Conservation (phyloP, 176 grass and related monocot genomes). For the Ampelocalamus luodianensis region DNA sequence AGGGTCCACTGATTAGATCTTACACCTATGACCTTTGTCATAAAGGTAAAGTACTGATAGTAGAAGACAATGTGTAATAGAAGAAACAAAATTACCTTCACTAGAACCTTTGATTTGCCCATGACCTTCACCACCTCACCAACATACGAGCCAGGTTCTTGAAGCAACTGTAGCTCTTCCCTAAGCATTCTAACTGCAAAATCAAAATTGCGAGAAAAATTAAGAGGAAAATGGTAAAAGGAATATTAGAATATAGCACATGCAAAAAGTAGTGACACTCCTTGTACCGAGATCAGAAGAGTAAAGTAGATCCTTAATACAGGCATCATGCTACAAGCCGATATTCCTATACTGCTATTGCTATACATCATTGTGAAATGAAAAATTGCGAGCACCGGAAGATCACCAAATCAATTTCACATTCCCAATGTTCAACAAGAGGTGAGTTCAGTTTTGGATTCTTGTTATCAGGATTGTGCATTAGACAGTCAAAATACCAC, state of each 20-base stretch:
- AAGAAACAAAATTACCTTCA: constrained; percentile 63
- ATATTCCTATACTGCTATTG: neutral
- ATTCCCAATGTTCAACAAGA: neutral
- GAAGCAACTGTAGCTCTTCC: constrained; percentile 94
- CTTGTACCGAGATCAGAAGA: neutral
- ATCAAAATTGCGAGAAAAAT: constrained; percentile 12
- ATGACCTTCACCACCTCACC: constrained; percentile 98
- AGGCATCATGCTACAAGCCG: neutral
- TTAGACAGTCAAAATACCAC: neutral
- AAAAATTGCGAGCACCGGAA: neutral
- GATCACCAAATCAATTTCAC: neutral
- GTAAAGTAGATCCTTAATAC: neutral
- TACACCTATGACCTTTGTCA: neutral
- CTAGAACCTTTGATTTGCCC: constrained; percentile 96
- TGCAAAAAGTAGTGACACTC: neutral
- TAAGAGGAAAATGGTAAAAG: constrained; percentile 3
- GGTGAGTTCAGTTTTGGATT: neutral
- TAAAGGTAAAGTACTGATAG: neutral
- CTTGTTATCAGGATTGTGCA: neutral
- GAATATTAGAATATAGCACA: neutral
- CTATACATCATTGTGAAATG: neutral
- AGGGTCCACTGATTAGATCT: neutral
- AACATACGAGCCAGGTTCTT: constrained; percentile 93
- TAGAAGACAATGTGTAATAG: neutral
- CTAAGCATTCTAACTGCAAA: constrained; percentile 85